Evolutionary conservation across 2,329 filamentous ascomycete genomes (phyloP), one percentile per base, ranked within the genome.

Genomic region (Fusarium zealandicum): DNA sequence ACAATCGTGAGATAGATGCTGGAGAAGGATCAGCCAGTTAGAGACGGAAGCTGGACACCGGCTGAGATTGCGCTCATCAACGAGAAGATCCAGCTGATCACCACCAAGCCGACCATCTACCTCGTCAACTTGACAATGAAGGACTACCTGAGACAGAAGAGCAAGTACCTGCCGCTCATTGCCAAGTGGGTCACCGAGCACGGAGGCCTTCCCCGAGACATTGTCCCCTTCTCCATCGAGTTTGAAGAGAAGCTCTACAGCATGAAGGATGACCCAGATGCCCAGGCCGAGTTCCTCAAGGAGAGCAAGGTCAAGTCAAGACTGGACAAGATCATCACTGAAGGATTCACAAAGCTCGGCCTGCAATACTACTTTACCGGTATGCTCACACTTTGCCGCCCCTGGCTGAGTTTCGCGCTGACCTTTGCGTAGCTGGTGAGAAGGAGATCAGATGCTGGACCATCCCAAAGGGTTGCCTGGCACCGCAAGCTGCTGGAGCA

Each of bases 381-480:
- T 73, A 18, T 18, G 66, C 14, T 46, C 9, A 25, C 22, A 4
- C n/a, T 32, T 35, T 22, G 56, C 40, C 9, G 5, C 10, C 3
- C 4, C 13, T 20, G 3, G 8, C 11, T 12, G 6, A 42, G 20
- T 3, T 9, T 4, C 16, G 2, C n/a, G 5, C 59, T 67, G 10
- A 67, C 9, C 30, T 33, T 3, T 10, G 2, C 5, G 1, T 28
- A 67, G 76, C 75, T 54, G 76, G 75, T 14, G 76, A 78, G 69
- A 78, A 78, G 63, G 76, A 78, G 59, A 73, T 78, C 35, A 65
- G 75, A 47, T 78, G 76, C 58, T 78, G 76, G 76, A 76, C 75
- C 0, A 72, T 78, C 31, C 73, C 69, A 4, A 67, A 62, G 16
- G 74, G 75, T 0, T 73, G 71, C 27, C 61, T 74, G 0, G 75